phyloP scores from a whole-genome alignment of 2,329 filamentous ascomycete species.

The Immersiporthe knoxdaviesiana region DNA sequence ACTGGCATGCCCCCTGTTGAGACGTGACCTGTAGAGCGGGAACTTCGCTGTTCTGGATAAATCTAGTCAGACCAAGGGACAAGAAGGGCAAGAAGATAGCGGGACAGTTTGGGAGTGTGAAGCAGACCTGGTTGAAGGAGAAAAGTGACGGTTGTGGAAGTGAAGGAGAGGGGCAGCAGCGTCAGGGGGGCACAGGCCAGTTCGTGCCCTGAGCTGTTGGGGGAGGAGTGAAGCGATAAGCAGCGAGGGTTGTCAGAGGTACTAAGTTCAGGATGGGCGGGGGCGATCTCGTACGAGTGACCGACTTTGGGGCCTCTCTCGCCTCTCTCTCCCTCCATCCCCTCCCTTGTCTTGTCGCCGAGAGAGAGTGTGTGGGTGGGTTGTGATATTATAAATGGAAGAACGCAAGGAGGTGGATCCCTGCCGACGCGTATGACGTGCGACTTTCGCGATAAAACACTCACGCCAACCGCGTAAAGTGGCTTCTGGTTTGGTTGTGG shows the following conservation, averaged over 20 bases:
- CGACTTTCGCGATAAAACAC: conserved; percentile 12
- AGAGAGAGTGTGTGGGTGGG: neutral
- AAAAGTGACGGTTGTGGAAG: neutral
- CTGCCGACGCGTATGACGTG: conserved; percentile 17
- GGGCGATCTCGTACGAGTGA: neutral
- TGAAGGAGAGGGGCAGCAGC: neutral
- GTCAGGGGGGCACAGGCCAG: neutral
- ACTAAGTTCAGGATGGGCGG: neutral
- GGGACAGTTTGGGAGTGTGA: neutral
- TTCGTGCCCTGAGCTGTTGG: neutral
- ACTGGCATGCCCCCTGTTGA: conserved; percentile 23
- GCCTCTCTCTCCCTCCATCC: too few species aligned
- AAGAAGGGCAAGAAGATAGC: too few species aligned
- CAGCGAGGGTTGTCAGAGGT: neutral
- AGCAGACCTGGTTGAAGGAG: neutral
- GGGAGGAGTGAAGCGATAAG: neutral
- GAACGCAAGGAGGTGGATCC: neutral
- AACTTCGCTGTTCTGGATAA: neutral
- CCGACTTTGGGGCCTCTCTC: neutral
- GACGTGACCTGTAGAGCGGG: neutral
- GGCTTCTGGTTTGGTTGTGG: conserved; percentile 5
- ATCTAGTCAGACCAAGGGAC: too few species aligned
- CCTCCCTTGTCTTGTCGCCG: too few species aligned
- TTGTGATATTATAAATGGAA: conserved; percentile 2
- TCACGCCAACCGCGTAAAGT: conserved; percentile 15